A percentile compares a stretch with the other conserved stretches of the same genome.
Evolutionary conservation across 805 yeast species (phyloP).

Genomic region (Candida qinlingensis): DNA sequence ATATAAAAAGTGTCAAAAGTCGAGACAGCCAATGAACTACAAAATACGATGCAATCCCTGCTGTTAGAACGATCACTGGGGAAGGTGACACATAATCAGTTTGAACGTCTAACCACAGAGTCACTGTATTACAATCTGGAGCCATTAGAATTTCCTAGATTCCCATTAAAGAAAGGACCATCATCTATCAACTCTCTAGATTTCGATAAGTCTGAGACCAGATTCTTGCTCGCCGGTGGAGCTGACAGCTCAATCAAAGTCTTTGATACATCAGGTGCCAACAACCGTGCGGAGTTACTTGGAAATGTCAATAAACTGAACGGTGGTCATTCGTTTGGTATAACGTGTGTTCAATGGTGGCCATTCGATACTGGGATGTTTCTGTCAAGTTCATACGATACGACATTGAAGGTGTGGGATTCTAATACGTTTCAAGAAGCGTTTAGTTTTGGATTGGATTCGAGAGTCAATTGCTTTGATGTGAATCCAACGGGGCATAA

Average conservation of each 20-base stretch:
- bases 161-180: conserved; percentile 12
- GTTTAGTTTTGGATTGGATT: conserved; percentile 56
- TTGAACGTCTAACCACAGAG: conserved; percentile 19
- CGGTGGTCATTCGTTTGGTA: conserved; percentile 62
- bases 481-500: conserved; percentile 40
- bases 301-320: conserved; percentile 22
- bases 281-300: conserved; percentile 1
- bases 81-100: conserved; percentile 2
- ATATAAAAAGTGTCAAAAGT: too few species aligned
- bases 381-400: conserved; percentile 76
- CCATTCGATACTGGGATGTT: conserved; percentile 83
- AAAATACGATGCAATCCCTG: conserved; percentile 9
- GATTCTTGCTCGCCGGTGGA: conserved; percentile 61
- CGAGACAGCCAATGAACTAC: not conserved
- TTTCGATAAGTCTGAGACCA: conserved; percentile 41
- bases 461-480: conserved; percentile 64
- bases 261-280: conserved; percentile 43
- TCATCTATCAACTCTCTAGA: conserved; percentile 53
- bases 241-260: conserved; percentile 64
- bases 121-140: conserved; percentile 20
- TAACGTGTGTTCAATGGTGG: conserved; percentile 83
- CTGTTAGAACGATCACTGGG: conserved; percentile 13
- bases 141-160: conserved; percentile 17
- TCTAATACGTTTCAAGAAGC: conserved; percentile 60
- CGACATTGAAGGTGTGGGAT: conserved; percentile 76